Base-by-base conservation (phyloP, 495 filamentous ascomycete species). In the Penicillium cataractarum region DNA sequence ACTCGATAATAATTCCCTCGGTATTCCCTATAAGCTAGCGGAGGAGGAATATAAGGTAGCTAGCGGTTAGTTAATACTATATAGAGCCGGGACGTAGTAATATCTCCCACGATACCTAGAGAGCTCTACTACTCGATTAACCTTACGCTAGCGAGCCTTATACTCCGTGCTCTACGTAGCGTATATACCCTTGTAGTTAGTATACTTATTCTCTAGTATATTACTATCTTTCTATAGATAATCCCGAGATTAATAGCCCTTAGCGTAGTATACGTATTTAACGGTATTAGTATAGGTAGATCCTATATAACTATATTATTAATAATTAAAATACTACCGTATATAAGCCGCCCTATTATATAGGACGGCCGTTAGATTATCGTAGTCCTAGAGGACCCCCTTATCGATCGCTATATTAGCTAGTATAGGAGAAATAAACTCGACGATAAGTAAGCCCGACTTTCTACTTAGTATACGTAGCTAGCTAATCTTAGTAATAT, bases 231-330 rank as follows among this genome's bases (percentile, higher is more conserved):
- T 26, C 19, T 2, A 0, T 0, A 15, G 15, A n/a, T 37, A 60
- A 29, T 60, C 58, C 22, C 35, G 33, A 31, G 29, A 31, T 7
- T 31, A 31, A 31, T 31, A 31, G 7, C 29, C 29, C 29, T 31
- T 7, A 3, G 58, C 46, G 8, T 50, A 60, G 32, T 46, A 60
- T n/a, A 60, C 49, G 19, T 35, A 54, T 15, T 2, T 46, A 0
- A 35, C 13, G 21, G 17, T 17, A 2, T 54, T 33, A 26, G 58
- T 13, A 26, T 50, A 60, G 58, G 49, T 42, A 27, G 33, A 44
- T 44, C 58, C 58, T 54, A 60, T 60, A 35, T 60, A 35, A 2
- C 58, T 50, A 54, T 22, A 60, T 33, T 60, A 8, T 46, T 60
- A 35, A 24, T 49, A 60, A 7, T 42, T 39, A n/a, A 31, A 42